phyloP scores from a whole-genome alignment of 345 rosid genomes.

The Limnanthes douglasii region DNA sequence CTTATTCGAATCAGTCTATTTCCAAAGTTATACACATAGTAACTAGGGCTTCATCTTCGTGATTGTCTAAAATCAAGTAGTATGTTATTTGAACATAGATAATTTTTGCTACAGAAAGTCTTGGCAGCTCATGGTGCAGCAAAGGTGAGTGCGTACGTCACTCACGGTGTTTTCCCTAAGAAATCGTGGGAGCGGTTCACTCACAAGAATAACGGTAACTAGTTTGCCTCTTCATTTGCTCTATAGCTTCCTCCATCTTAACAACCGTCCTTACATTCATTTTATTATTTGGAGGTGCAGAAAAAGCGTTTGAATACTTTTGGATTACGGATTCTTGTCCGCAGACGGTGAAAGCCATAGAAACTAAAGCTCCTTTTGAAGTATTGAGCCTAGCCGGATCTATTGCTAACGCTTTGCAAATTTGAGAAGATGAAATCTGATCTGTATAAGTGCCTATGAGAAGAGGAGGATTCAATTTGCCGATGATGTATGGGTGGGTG shows the following conservation, averaged over 20 bases:
- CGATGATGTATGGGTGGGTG: too few relatives aligned
- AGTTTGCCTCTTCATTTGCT: background rate
- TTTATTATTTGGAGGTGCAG: conserved; percentile 16
- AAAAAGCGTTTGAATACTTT: conserved; percentile 59
- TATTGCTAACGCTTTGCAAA: conserved; percentile 80
- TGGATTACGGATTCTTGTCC: conserved; percentile 99
- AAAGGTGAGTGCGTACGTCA: conserved; percentile 93
- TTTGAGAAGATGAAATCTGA: conserved; percentile 19
- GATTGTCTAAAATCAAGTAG: too few relatives aligned
- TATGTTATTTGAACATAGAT: too few relatives aligned
- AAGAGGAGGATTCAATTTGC: too few relatives aligned
- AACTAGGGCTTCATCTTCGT: background rate
- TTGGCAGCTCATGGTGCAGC: conserved; percentile 78
- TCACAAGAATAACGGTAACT: conserved; percentile 39
- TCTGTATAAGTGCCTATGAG: conserved; percentile 3
- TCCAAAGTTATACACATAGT: background rate
- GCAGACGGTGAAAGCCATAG: conserved; percentile 61
- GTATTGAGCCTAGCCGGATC: conserved; percentile 85
- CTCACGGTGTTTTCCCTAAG: conserved; percentile 94
- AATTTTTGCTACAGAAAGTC: conserved; percentile 56
- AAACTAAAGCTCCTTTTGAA: conserved; percentile 70
- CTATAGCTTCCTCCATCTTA: background rate
- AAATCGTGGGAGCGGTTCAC: conserved; percentile 84
- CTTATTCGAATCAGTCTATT: too few relatives aligned
- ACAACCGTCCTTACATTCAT: conserved; percentile 3